Evolutionary conservation across 805 yeast species (phyloP), one percentile per base, ranked within the genome.

Genomic region (Candida jianshihensis): DNA sequence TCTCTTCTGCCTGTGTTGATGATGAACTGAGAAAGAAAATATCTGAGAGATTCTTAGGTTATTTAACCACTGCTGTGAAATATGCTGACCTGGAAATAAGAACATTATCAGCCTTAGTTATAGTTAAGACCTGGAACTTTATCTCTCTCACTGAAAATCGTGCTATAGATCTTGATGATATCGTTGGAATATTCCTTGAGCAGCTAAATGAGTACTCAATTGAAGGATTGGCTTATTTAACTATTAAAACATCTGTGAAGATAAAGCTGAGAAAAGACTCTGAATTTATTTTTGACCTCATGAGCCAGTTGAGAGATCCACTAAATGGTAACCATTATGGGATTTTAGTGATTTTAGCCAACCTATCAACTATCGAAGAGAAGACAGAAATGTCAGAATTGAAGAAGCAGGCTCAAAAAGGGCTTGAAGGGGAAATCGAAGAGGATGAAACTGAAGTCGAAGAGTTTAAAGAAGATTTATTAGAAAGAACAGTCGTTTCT

Each of bases 121-220:
- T 75, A n/a, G 57, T 75, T 6, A 79, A 79, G 51, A 54, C 75
- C 3, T 78, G 83, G 83, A 68, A 69, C 34, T 64, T 69, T 37
- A 35, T 33, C 8, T 22, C 36, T 7, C 19, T 43, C 19, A 54
- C 71, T 0, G 61, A 67, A 29, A 52, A 64, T n/a, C 31, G 51
- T 11, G 48, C 53, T 6, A 33, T 56, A 3, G 41, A 47, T 6
- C 33, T 67, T 4, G 50, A 62, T 12, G 54, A 61, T 3, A 40
- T 71, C 17, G 50, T 59, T 16, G 48, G 56, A 13, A 49, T 62
- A 9, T 54, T 64, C 14, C 25, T 49, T 1, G 36, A 46, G 1
- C 37, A 44, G 3, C 24, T 51, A 15, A 38, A 38, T 12, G 44
- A 40, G 8, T 21, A 46, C 20, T 49, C 61, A 9, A 46, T 73